Conservation (phyloP, 495 filamentous ascomycete genomes). For the Barbatosphaeria neglecta region DNA sequence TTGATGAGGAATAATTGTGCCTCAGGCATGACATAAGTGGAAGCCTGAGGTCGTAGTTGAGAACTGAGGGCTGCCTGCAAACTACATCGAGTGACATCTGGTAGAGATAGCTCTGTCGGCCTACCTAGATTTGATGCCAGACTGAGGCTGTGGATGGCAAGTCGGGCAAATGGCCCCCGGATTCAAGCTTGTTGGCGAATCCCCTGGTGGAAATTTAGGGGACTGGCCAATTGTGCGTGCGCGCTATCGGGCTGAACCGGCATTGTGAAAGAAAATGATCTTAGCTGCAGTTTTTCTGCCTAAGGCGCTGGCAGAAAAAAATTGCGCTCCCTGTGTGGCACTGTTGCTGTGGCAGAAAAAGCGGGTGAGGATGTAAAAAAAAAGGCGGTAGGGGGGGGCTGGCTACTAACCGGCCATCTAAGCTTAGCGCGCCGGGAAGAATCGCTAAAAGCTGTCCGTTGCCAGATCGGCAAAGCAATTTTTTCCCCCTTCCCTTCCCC, state of each 20-base stretch:
- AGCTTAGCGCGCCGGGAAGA: constrained; percentile 16
- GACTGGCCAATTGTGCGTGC: not conserved
- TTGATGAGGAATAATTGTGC: too few species aligned
- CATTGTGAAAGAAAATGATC: not conserved
- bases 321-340: constrained; percentile 2
- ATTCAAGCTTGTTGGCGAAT: not conserved
- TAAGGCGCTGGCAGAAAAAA: not conserved
- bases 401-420: not conserved
- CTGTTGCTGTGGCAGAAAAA: constrained; percentile 6
- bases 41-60: too few species aligned
- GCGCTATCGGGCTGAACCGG: not conserved
- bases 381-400: not conserved
- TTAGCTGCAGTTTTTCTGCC: not conserved
- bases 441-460: constrained; percentile 23
- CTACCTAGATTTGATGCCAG: too few species aligned
- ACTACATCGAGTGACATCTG: too few species aligned
- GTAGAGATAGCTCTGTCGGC: too few species aligned
- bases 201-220: not conserved
- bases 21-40: too few species aligned
- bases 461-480: constrained; percentile 24
- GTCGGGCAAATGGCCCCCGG: not conserved
- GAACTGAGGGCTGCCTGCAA: too few species aligned
- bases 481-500: constrained; percentile 34
- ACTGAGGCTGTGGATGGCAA: not conserved
- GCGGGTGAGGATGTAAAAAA: not conserved